Percentiles rank a stretch among this genome's conserved stretches.
phyloP scores from a whole-genome alignment of 371 early-diverging fungal genomes.

The Apophysomyces variabilis region DNA sequence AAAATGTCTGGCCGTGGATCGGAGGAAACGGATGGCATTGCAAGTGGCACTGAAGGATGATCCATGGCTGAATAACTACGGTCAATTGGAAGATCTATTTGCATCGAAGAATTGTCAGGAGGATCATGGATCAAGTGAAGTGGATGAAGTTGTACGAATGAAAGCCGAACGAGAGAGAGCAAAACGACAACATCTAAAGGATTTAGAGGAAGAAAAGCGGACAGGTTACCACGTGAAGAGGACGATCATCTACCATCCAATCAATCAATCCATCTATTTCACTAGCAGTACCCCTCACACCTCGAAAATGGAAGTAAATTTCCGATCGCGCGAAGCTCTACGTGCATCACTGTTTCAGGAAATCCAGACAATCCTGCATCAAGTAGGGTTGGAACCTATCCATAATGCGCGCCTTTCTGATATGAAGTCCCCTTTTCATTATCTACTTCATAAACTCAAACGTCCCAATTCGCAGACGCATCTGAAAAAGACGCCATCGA shows the following conservation, averaged over 20 bases:
- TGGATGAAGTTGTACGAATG: constrained; percentile 20
- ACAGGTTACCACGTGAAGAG: constrained; percentile 26
- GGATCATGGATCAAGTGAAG: constrained; percentile 4
- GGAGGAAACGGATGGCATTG: constrained; percentile 51
- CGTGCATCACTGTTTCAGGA: constrained; percentile 42
- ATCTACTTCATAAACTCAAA: constrained; percentile 41
- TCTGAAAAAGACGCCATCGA: constrained; percentile 36
- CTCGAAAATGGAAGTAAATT: constrained; percentile 38
- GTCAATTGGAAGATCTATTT: constrained; percentile 34
- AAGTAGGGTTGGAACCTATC: constrained; percentile 33
- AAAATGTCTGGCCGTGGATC: constrained; percentile 58
- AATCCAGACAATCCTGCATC: constrained; percentile 33
- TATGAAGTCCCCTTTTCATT: constrained; percentile 35
- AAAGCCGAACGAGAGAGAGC: constrained; percentile 26
- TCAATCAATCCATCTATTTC: constrained; percentile 48
- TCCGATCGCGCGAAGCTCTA: constrained; percentile 32
- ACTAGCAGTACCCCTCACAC: constrained; percentile 38
- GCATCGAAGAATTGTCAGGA: not conserved
- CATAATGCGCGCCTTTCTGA: constrained; percentile 19
- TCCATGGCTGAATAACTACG: constrained; percentile 54
- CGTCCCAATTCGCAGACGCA: constrained; percentile 22
- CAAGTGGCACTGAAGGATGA: constrained; percentile 54
- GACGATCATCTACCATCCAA: constrained; percentile 48
- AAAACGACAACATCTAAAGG: constrained; percentile 23
- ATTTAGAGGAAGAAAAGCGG: constrained; percentile 32